Base-by-base conservation (phyloP, 2,329 filamentous ascomycete species). In the Xylariaceae sp. region DNA sequence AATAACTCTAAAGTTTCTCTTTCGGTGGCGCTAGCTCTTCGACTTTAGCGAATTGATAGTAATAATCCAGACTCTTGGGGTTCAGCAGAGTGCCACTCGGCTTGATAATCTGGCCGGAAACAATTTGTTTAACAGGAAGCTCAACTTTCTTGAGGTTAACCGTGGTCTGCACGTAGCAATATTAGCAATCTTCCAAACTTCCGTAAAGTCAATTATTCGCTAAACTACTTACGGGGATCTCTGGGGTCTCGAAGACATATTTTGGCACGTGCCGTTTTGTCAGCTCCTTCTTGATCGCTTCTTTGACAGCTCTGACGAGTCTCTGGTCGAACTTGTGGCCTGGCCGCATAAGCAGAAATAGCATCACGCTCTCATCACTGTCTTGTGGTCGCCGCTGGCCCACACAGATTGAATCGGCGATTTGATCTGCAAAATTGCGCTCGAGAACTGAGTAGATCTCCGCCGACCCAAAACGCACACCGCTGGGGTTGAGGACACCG, bases 81-180 rank as follows among this genome's bases (percentile, higher is more conserved):
- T 95, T 94, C 47, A 88, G 72, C 64, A 94, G 71, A 3, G 89
- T 93, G 1, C 89, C 89, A 42, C 86, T 90, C 0, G 89, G 82
- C 71, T 88, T 91, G 67, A 94, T 82, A 20, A 75, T 82, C 62
- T 85, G 84, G 0, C 90, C 90, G 0, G 83, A 91, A 1, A 94
- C 86, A 58, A 94, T 94, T 66, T 90, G 87, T 74, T 94, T 94
- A 24, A 94, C 87, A 0, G 89, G 89, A 46, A 94, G 64, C 69
- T 94, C 90, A 3, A 94, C 90, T 71, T 94, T 94, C 70, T 94
- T 94, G 43, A 90, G 72, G 67, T 93, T 94, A 58, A 94, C 85
- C 0, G 90, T 94, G 0, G 86, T 89, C 85, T 91, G n/a, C 29
- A 36, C 18, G 10, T 9, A 44, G 29, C 10, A 13, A 35, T 18